Conservation (phyloP, 2,329 filamentous ascomycete genomes). For the Madurella fahalii region DNA sequence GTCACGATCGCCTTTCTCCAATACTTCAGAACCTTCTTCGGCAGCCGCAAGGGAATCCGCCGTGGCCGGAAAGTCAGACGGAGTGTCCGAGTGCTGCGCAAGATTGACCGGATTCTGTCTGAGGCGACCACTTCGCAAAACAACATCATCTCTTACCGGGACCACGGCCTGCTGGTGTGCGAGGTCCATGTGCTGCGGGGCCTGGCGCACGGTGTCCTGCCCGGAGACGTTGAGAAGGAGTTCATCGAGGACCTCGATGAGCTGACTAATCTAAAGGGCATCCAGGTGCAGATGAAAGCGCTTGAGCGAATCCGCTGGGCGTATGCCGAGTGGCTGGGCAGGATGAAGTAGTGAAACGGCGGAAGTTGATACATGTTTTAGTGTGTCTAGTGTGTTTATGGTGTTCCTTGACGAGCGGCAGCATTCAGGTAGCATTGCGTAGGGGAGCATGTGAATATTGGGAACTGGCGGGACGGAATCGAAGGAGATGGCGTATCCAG, state of each 20-base stretch:
- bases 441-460: too few relatives aligned
- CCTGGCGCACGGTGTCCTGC: slow-evolving; percentile 64
- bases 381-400: not conserved
- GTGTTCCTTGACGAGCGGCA: not conserved
- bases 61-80: slow-evolving; percentile 63
- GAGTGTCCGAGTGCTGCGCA: slow-evolving; percentile 74
- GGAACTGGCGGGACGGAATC: too few relatives aligned
- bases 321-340: slow-evolving; percentile 69
- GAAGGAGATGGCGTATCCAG: too few relatives aligned
- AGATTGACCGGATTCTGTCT: slow-evolving; percentile 77
- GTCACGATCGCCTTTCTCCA: slow-evolving; percentile 71
- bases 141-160: slow-evolving; percentile 80
- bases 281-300: slow-evolving; percentile 73
- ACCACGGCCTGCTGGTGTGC: slow-evolving; percentile 84
- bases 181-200: slow-evolving; percentile 81
- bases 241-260: slow-evolving; percentile 87
- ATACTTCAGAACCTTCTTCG: slow-evolving; percentile 68
- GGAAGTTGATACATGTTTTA: not conserved
- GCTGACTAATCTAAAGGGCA: slow-evolving; percentile 75
- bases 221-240: slow-evolving; percentile 70
- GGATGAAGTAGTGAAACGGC: slow-evolving; percentile 13
- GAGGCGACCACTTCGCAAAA: slow-evolving; percentile 66
- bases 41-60: slow-evolving; percentile 64
- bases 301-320: slow-evolving; percentile 85
- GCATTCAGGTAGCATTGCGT: not conserved